Evolutionary conservation across 73 alveolate species (phyloP), one percentile per base, ranked within the genome.

Genomic region (Diophrys appendiculata): DNA sequence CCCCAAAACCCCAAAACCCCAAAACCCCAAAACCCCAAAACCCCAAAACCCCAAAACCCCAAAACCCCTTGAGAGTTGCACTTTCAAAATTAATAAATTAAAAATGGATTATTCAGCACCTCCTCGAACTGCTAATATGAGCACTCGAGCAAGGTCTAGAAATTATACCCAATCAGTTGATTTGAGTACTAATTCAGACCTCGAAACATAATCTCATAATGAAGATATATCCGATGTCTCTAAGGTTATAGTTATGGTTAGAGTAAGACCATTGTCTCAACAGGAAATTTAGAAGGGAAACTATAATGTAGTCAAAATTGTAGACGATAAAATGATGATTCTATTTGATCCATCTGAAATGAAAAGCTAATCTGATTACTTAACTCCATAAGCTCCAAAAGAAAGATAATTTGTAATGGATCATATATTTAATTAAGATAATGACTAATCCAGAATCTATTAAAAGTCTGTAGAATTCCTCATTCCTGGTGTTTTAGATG

Each of bases 401-500:
- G 60, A 43, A 43, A 5, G 60, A 43, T 43, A 43, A 18, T 43
- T 43, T 43, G 60, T 43, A 43, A 11, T 43, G 18, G 60, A 43
- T 43, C 60, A 43, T 18, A 18, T 43, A 43, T 43, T 43, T 43
- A 43, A 43, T 18, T 18, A 5, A 11, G 60, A 43, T 11, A 11
- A 5, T 11, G 18, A 5, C 18, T 18, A 43, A 18, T 43, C 60
- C 18, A 11, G n/a, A 11, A 18, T 43, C 18, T 43, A 43, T 43
- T 5, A 43, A 5, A 43, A 43, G 18, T 5, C 60, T 11, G 60
- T 43, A 5, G 18, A 43, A 11, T 43, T 43, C 60, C 18, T 43
- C 5, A 60, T 72, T 28, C 71, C 67, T 18, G 25, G 53, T 27
- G 28, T 53, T 33, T 54, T 72, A 8, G 81, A 72, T 18, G 81